These are phyloP conservation scores for Neonectria sp. DNA, from an alignment of 2,329 filamentous ascomycete genomes.

Conservation along the genomic window DNA sequence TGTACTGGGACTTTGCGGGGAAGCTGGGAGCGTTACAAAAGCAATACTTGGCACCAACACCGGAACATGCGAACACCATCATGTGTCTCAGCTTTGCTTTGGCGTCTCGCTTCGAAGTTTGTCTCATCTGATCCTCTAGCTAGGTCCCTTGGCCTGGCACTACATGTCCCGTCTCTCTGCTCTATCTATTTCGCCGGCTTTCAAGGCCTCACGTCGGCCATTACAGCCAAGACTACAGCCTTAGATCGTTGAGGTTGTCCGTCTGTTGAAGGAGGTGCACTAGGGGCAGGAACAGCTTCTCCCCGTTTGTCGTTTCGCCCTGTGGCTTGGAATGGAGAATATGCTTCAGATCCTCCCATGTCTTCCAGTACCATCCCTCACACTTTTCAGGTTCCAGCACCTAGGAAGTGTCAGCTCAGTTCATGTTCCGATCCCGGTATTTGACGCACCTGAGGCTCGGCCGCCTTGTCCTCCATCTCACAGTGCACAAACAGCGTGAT, in stretches of 20 bases:
- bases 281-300: slow-evolving; percentile 53
- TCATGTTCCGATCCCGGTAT: background rate
- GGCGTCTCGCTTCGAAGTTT: too few relatives aligned
- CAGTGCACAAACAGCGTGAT: slow-evolving; percentile 79
- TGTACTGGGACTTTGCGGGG: too few relatives aligned
- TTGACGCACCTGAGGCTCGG: slow-evolving; percentile 67
- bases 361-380: slow-evolving; percentile 64
- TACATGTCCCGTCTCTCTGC: too few relatives aligned
- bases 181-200: too few relatives aligned
- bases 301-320: slow-evolving; percentile 27
- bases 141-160: too few relatives aligned
- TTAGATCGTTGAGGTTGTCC: slow-evolving; percentile 39
- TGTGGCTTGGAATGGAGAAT: slow-evolving; percentile 40
- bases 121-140: too few relatives aligned
- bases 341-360: slow-evolving; percentile 59
- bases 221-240: slow-evolving; percentile 6
- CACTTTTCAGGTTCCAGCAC: slow-evolving; percentile 67
- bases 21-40: too few relatives aligned
- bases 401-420: slow-evolving; percentile 37
- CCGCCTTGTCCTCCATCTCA: slow-evolving; percentile 60
- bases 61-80: too few relatives aligned
- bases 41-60: too few relatives aligned
- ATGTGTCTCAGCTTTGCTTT: too few relatives aligned
- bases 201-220: too few relatives aligned
- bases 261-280: slow-evolving; percentile 49